Base-by-base conservation (phyloP, 208 protist genomes). In the Leishmania lainsoni region DNA sequence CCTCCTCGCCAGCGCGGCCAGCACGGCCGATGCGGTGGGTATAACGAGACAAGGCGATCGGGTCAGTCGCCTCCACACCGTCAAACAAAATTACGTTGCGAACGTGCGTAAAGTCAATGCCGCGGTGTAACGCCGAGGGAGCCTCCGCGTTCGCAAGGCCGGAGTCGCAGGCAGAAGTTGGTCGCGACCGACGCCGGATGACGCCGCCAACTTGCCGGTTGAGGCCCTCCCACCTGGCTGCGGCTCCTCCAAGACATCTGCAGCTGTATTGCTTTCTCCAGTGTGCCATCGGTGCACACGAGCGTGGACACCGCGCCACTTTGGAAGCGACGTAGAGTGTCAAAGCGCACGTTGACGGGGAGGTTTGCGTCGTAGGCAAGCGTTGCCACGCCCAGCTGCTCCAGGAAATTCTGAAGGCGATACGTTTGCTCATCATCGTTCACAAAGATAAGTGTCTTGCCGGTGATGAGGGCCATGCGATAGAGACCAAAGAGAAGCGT, bases 371-470 rank as follows among this genome's bases (percentile, higher is more conserved):
- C 99, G 76, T 99, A 97, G 49, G 99, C 95, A 63, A 98, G 97
- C 8, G 91, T 92, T 9, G 88, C 88, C 22, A 99, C 92, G 45
- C 93, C 95, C 68, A 99, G 93, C 83, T 98, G 95, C 86, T 99
- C 95, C 14, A 99, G 91, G 84, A 99, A 99, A 81, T 99, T 93
- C 85, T 99, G 97, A 42, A 99, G 85, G 42, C 90, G 89, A 91
- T 99, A 99, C 80, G 95, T 98, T 32, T 89, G 82, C 54, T 99
- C 93, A 61, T 99, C 96, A 32, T 93, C 82, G 75, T 99, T 98
- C 63, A 99, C 98, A 84, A 99, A 99, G 73, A 99, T 95, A 69
- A 99, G 90, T 35, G 96, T 98, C 83, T 99, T 99, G 48, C 98
- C 98, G 35, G 88, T 87, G 68, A 99, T 95, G 65, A 99, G 91